These are phyloP conservation scores for Cyclostephanos tholiformis DNA, from an alignment of 108 stramenopile genomes.

Conservation along the genomic window DNA sequence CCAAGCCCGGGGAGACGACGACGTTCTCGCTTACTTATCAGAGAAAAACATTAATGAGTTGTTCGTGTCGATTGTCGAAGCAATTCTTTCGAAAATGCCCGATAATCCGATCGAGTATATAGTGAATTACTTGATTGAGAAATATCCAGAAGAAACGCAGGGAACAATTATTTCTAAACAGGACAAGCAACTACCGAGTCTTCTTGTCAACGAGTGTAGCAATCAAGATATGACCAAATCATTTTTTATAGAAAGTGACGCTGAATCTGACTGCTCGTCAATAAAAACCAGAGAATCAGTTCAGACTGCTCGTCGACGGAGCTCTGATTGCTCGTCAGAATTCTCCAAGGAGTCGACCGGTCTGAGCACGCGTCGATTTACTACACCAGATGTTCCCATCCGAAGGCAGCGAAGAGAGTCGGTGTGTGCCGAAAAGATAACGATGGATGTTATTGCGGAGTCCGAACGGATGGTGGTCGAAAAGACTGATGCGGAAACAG, in stretches of 20 bases:
- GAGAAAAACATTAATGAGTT: constrained; percentile 74
- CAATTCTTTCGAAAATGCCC: constrained; percentile 76
- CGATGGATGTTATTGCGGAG: constrained; percentile 8
- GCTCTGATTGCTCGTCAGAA: not conserved
- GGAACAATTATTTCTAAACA: not conserved
- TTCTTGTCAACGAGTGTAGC: constrained; percentile 12
- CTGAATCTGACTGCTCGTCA: constrained; percentile 21
- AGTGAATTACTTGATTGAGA: constrained; percentile 46
- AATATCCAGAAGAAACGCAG: constrained; percentile 72
- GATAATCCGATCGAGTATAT: constrained; percentile 82
- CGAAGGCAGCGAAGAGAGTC: constrained; percentile 34
- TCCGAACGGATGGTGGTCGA: constrained; percentile 40
- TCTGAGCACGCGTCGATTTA: not conserved
- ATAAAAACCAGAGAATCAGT: constrained; percentile 16
- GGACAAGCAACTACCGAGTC: constrained; percentile 1
- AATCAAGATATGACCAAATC: not conserved
- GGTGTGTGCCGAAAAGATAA: constrained; percentile 38
- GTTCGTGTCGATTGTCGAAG: constrained; percentile 69
- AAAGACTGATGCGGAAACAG: constrained; percentile 55
- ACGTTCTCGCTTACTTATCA: constrained; percentile 61
- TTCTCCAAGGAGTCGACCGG: not conserved
- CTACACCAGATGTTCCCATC: not conserved
- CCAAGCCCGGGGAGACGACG: not conserved
- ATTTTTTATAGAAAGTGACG: constrained; percentile 7
- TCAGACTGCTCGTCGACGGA: not conserved